Evolutionary conservation across 495 filamentous ascomycete species (phyloP), one percentile per base, ranked within the genome.

Genomic region (Parachaetomium inaequale): DNA sequence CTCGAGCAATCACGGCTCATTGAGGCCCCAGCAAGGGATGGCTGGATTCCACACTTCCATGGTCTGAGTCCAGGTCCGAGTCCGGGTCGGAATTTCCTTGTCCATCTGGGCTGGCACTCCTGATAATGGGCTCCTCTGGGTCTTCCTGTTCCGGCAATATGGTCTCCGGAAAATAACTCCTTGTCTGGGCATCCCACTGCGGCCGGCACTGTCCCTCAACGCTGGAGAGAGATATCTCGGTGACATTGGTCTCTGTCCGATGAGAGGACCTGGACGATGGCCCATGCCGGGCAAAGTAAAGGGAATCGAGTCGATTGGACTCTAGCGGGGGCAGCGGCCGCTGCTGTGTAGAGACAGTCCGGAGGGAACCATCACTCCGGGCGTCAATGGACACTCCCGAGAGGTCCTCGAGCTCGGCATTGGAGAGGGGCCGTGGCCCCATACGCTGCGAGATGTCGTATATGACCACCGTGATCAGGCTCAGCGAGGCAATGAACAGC

Each of bases 211-310:
- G 59, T 11, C 50, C 61, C 12, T 28, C 28, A 10, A 62, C 43
- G 34, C 42, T 42, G 17, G 67, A 66, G 3, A 72, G 65, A 10
- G 61, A 46, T 28, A 72, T 64, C 0, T 66, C 67, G n/a, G 67
- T 68, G 7, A 40, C 43, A n/a, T 38, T 21, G 6, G 63, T 31
- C 25, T 26, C 55, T 3, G 67, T 58, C 29, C 55, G 34, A 1
- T 32, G 49, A 2, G 63, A 64, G 28, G 36, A 59, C n/a, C 55
- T 59, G 25, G 63, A 68, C 1, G 65, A 19, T n/a, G 67, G 69
- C 8, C 66, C 67, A 25, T 63, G 29, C 3, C 25, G 63, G 19
- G n/a, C 49, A 55, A 64, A 68, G 38, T 46, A 58, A 10, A 63
- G 21, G 7, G 36, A 25, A 25, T 63, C 55, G 14, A 28, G 25